Percentiles rank a stretch among this genome's conserved stretches.
Conservation (phyloP, 805 yeast genomes). For the Wickerhamiella azyma region DNA sequence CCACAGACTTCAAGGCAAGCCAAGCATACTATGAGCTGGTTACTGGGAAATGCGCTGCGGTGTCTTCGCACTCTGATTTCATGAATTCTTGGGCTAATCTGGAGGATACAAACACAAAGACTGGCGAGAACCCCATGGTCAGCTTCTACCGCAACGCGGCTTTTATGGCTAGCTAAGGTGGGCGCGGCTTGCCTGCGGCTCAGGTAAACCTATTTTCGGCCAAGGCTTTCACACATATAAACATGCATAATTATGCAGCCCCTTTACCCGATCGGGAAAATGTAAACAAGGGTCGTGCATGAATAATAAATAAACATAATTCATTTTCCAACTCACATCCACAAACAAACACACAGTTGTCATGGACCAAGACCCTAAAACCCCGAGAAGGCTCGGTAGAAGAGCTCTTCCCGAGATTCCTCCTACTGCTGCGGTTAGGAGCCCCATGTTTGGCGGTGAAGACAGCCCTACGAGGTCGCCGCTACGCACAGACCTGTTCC, state of each 20-base stretch:
- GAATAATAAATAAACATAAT: neutral
- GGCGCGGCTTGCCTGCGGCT: neutral
- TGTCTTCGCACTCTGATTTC: slow-evolving; percentile 49
- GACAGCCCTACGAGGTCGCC: slow-evolving; percentile 1
- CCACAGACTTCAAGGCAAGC: slow-evolving; percentile 58
- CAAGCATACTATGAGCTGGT: slow-evolving; percentile 49
- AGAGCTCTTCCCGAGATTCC: slow-evolving; percentile 9
- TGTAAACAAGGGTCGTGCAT: slow-evolving; percentile 1
- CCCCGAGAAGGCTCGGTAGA: neutral
- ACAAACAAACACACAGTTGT: neutral
- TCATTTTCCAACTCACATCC: neutral
- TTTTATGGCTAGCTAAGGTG: slow-evolving; percentile 25
- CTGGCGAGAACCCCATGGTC: slow-evolving; percentile 77
- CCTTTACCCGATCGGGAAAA: slow-evolving; percentile 3
- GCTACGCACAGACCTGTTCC: neutral
- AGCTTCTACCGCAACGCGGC: slow-evolving; percentile 65
- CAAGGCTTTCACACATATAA: neutral
- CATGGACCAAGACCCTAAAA: neutral
- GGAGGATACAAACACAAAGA: slow-evolving; percentile 50
- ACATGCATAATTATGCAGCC: neutral
- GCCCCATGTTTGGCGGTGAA: slow-evolving; percentile 2
- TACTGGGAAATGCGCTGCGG: slow-evolving; percentile 43
- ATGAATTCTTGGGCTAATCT: slow-evolving; percentile 57
- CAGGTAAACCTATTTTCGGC: neutral
- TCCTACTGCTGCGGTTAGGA: slow-evolving; percentile 2